These are phyloP conservation scores for Aegle marmelos DNA, from an alignment of 345 rosid species.

Conservation along the genomic window DNA sequence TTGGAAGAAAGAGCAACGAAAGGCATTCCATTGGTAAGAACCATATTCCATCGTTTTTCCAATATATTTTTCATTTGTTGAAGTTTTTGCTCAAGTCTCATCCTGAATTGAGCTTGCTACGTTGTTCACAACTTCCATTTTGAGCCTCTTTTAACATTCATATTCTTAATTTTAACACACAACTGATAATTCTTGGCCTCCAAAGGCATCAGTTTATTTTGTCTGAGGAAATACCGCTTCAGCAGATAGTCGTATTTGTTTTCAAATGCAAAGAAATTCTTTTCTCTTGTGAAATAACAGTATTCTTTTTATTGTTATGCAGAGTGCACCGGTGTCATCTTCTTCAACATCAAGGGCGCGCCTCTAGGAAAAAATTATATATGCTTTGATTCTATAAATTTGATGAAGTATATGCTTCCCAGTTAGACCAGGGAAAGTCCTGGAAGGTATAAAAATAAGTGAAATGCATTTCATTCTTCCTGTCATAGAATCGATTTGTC, in stretches of 20 bases:
- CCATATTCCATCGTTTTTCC: not conserved
- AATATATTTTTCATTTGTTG: not conserved
- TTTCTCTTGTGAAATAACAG: not conserved
- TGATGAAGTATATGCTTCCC: not conserved
- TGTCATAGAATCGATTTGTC: too few species aligned
- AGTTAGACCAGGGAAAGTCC: not conserved
- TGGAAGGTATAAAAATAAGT: not conserved
- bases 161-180: not conserved
- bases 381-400: not conserved
- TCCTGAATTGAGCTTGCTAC: not conserved
- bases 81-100: not conserved
- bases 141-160: not conserved
- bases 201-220: not conserved
- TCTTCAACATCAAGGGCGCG: conserved; percentile 40
- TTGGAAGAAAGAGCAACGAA: conserved; percentile 81
- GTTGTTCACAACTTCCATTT: not conserved
- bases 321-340: conserved; percentile 47
- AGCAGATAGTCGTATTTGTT: not conserved
- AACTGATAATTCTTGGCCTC: not conserved
- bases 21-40: conserved; percentile 71
- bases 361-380: conserved; percentile 33
- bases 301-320: conserved; percentile 16
- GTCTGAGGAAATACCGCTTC: not conserved
- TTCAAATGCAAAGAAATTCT: not conserved
- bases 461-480: not conserved